Evolutionary conservation across 2,329 filamentous ascomycete genomes (phyloP).

Genomic region (Fusarium aywerte): DNA sequence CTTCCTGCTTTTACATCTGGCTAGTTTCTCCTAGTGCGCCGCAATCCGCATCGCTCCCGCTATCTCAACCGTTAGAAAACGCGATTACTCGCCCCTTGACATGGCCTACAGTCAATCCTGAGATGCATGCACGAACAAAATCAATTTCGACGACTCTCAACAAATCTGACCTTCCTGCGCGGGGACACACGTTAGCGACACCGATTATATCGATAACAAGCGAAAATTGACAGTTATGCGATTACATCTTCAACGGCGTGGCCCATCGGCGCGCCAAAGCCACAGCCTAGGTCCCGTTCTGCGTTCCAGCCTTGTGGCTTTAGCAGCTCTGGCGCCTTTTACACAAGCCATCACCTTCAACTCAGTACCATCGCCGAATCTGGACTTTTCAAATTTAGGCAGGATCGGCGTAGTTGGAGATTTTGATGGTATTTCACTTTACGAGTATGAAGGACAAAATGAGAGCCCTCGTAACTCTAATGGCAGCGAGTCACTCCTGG

Average conservation of each 20-base stretch:
- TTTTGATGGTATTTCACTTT: slow-evolving; percentile 91
- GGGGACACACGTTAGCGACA: slow-evolving; percentile 11
- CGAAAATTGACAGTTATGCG: slow-evolving; percentile 57
- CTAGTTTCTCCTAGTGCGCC: background rate
- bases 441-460: slow-evolving; percentile 83
- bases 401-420: slow-evolving; percentile 87
- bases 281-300: slow-evolving; percentile 44
- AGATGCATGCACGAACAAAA: slow-evolving; percentile 45
- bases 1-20: slow-evolving; percentile 4
- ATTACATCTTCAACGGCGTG: slow-evolving; percentile 57
- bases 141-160: slow-evolving; percentile 27
- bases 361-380: slow-evolving; percentile 72
- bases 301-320: slow-evolving; percentile 50
- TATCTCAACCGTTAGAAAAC: slow-evolving; percentile 26
- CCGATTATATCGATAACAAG: slow-evolving; percentile 23
- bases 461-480: slow-evolving; percentile 75
- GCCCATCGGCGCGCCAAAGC: slow-evolving; percentile 53
- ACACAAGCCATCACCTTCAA: slow-evolving; percentile 68
- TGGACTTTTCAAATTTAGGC: slow-evolving; percentile 83
- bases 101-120: slow-evolving; percentile 46
- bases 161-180: slow-evolving; percentile 19
- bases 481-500: slow-evolving; percentile 83
- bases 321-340: slow-evolving; percentile 57
- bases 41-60: slow-evolving; percentile 11
- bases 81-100: slow-evolving; percentile 40